Percentiles rank a stretch among this genome's conserved stretches.
phyloP scores from a whole-genome alignment of 139 green algal species.

The Marvania coccoides region DNA sequence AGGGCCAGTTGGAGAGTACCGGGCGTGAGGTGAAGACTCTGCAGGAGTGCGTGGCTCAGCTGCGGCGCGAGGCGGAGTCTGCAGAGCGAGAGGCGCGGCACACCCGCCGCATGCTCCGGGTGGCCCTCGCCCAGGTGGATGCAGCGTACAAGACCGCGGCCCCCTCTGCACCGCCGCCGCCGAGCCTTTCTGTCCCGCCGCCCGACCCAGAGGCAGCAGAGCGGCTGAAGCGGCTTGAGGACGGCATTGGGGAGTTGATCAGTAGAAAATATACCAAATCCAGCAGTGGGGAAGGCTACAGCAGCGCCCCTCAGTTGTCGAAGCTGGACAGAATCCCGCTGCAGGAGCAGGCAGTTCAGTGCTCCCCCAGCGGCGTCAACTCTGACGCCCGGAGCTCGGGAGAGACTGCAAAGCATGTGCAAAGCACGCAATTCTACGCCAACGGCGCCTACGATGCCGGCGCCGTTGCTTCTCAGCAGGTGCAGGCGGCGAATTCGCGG shows the following conservation, averaged over 20 bases:
- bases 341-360: not conserved
- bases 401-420: too few species aligned
- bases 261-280: too few species aligned
- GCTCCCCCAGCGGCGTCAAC: not conserved
- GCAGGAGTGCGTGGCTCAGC: constrained; percentile 1
- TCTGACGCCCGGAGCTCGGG: too few species aligned
- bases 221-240: not conserved
- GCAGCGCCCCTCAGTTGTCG: too few species aligned
- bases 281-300: too few species aligned
- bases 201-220: not conserved
- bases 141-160: not conserved
- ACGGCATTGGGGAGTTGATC: not conserved
- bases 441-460: not conserved
- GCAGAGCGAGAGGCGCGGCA: not conserved
- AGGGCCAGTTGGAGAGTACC: not conserved
- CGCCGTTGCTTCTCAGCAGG: not conserved
- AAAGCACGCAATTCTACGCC: too few species aligned
- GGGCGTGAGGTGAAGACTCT: not conserved
- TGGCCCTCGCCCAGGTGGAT: not conserved
- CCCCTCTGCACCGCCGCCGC: not conserved
- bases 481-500: too few species aligned
- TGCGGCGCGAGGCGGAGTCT: constrained; percentile 4
- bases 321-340: not conserved
- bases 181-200: too few species aligned
- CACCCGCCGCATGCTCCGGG: not conserved